Evolutionary conservation across 2,329 filamentous ascomycete genomes (phyloP), one percentile per base, ranked within the genome.

Genomic region (Cladosporium sp.): DNA sequence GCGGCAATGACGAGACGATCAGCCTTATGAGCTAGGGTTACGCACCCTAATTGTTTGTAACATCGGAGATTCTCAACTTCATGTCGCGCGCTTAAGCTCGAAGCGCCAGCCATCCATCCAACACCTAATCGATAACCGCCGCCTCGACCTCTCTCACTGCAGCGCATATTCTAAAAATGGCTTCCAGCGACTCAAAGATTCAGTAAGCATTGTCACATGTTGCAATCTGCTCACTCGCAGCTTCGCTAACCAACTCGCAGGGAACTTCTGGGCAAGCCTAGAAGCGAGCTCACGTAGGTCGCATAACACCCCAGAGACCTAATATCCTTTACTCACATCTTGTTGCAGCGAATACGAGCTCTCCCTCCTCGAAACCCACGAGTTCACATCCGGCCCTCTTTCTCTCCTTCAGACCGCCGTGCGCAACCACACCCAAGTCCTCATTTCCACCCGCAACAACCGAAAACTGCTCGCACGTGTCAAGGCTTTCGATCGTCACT

Each of bases 391-490:
- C 39, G 90, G 89, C 3, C 90, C 89, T 8, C 83, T 97, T 47
- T 97, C 92, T 5, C 94, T 99, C 70, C 89, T 99, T 61, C 93
- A 97, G 79, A 97, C 94, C 60, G 94, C 94, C 65, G 94, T 97
- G 60, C 90, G 92, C 74, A 90, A 89, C 65, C 93, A 97, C 80
- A 90, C 89, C 43, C 94, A 97, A 78, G 93, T 99, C 63, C 86
- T 99, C 65, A 97, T 99, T 73, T 96, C 91, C 57, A 93, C 93
- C 79, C 92, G 94, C 66, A 97, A 96, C 84, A 97, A 97, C 82
- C 89, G 93, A 77, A 99, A 99, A 82, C 84, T 99, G 50, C 87
- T 99, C 58, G 94, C 93, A 54, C 89, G 94, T 64, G 93, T 99
- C 72, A 99, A 99, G 82, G 94, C 94, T 6, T 99, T 99, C 74